phyloP scores from a whole-genome alignment of 2,329 filamentous ascomycete species.

The Magnaporthiopsis poae region DNA sequence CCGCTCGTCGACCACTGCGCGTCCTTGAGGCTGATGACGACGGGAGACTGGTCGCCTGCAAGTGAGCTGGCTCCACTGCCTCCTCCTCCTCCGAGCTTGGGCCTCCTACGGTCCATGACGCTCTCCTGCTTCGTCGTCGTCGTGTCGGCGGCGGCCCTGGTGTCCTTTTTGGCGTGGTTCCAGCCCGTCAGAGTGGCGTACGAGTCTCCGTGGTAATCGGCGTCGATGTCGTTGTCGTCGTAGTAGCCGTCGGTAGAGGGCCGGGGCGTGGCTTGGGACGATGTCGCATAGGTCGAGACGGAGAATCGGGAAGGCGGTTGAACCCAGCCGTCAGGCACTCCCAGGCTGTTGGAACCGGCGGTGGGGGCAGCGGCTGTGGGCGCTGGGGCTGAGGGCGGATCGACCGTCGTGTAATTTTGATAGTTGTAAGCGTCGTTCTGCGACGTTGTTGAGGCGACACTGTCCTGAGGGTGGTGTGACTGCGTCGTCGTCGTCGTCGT shows the following conservation, averaged over 20 bases:
- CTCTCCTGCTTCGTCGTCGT: conserved; percentile 15
- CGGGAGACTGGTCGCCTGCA: conserved; percentile 18
- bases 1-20: conserved; percentile 23
- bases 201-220: background rate
- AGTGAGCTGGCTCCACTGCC: conserved; percentile 21
- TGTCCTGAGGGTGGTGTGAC: conserved; percentile 8
- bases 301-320: conserved; percentile 54
- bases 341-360: conserved; percentile 13
- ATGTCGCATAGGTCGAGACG: conserved; percentile 51
- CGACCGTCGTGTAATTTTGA: conserved; percentile 12
- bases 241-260: conserved; percentile 7
- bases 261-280: conserved; percentile 28
- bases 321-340: conserved; percentile 29
- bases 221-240: conserved; percentile 7
- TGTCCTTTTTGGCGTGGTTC: background rate
- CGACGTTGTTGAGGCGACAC: conserved; percentile 13
- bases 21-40: conserved; percentile 26
- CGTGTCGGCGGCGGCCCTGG: background rate
- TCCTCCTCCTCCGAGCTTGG: background rate
- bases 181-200: background rate
- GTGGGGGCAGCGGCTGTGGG: background rate
- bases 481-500: background rate
- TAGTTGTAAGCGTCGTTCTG: conserved; percentile 16
- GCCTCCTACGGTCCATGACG: conserved; percentile 25
- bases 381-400: conserved; percentile 13